A percentile compares a stretch with the other conserved stretches of the same genome.
These are phyloP conservation scores for Datura wrightii DNA, from an alignment of 257 asterid species.

Conservation along the genomic window DNA sequence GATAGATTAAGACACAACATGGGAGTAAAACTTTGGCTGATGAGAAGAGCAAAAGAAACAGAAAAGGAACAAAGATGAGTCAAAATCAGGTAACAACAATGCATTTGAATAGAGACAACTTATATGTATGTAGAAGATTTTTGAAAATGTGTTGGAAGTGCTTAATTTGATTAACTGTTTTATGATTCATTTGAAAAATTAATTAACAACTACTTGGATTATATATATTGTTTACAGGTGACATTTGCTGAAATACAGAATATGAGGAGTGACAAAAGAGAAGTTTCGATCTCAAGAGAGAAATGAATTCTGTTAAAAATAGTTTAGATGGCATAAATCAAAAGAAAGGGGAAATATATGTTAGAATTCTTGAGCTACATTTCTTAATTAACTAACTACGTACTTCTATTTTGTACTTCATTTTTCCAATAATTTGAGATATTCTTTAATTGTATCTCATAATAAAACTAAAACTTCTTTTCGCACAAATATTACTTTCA, in stretches of 20 bases:
- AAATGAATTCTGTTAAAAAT: background rate
- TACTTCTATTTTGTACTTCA: background rate
- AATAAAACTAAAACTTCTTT: too few species aligned
- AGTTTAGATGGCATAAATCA: conserved; percentile 7
- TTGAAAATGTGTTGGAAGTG: too few species aligned
- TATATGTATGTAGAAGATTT: too few species aligned
- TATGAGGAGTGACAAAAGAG: background rate
- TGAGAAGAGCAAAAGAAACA: background rate
- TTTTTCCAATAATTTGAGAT: background rate
- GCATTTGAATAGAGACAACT: background rate
- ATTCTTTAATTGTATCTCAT: background rate
- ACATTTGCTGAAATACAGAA: background rate
- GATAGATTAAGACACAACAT: conserved; percentile 25
- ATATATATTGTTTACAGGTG: background rate
- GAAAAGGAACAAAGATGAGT: background rate
- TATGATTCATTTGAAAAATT: background rate
- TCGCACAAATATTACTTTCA: too few species aligned
- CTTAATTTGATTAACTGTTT: too few species aligned
- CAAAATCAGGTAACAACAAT: background rate
- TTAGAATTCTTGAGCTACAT: background rate
- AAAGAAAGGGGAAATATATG: conserved; percentile 13
- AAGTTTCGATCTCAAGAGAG: background rate
- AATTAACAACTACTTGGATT: background rate
- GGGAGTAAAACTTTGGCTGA: conserved; percentile 5
- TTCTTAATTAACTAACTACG: background rate